Evolutionary conservation across 352 stramenopile genomes (phyloP).

Genomic region (Pythium rishiriense): DNA sequence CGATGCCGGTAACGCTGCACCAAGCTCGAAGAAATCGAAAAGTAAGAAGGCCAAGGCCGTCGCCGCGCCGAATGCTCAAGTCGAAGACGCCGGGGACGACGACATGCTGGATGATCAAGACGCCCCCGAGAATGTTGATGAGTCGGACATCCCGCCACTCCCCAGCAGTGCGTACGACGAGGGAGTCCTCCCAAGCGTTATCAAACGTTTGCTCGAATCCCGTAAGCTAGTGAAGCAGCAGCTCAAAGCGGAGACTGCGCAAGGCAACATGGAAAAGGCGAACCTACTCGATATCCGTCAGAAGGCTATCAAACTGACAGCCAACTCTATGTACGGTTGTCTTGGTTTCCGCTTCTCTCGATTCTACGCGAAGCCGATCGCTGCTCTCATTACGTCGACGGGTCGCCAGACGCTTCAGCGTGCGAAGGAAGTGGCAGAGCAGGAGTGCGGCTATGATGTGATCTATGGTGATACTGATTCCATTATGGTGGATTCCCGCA

Average conservation of each 20-base stretch:
- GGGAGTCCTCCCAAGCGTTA: slow-evolving; percentile 95
- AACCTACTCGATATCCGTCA: slow-evolving; percentile 98
- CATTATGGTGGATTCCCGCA: slow-evolving; percentile 98
- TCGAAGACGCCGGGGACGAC: slow-evolving; percentile 69
- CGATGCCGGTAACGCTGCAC: slow-evolving; percentile 33
- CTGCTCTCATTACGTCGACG: slow-evolving; percentile 98
- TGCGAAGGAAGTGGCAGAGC: slow-evolving; percentile 97
- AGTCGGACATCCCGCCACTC: slow-evolving; percentile 87
- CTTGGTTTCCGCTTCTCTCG: slow-evolving; percentile 98
- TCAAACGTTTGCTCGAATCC: slow-evolving; percentile 98
- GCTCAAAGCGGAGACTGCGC: slow-evolving; percentile 94
- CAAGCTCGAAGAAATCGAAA: slow-evolving; percentile 32
- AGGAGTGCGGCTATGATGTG: slow-evolving; percentile 97
- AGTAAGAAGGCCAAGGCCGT: slow-evolving; percentile 51
- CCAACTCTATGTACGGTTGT: slow-evolving; percentile 99
- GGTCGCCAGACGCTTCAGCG: slow-evolving; percentile 98
- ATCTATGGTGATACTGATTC: slow-evolving; percentile 99
- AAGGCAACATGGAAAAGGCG: slow-evolving; percentile 79
- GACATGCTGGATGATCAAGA: slow-evolving; percentile 80
- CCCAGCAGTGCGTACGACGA: slow-evolving; percentile 75
- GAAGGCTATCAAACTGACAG: slow-evolving; percentile 99
- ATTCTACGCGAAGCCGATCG: slow-evolving; percentile 99
- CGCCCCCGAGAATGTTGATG: slow-evolving; percentile 49
- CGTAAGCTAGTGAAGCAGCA: slow-evolving; percentile 97
- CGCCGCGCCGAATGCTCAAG: slow-evolving; percentile 41